Evolutionary conservation across 2,329 filamentous ascomycete genomes (phyloP), one percentile per base, ranked within the genome.

Genomic region (Westerdykella aurantiaca): DNA sequence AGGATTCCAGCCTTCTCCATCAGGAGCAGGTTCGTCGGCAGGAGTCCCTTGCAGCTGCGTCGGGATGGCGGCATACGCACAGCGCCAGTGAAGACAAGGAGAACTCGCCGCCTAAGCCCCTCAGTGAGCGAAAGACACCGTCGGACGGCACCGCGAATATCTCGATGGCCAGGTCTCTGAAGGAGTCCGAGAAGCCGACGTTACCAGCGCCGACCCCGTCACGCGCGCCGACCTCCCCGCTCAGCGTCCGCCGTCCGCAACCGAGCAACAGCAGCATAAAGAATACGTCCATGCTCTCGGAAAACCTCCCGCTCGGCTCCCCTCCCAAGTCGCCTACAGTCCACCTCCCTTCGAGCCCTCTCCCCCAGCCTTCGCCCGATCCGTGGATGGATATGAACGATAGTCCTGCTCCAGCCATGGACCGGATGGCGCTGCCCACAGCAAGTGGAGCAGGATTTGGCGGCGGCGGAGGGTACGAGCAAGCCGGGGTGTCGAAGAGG

Each of bases 371-470:
- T 10, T 66, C 64, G 1, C 58, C 62, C 5, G 44, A 67, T 43
- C 58, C 56, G 3, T 67, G 63, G 64, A 35, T 40, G 22, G 50
- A 55, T 5, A 45, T 59, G n/a, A 47, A 64, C 31, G 50, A 58
- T 16, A 64, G 56, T 37, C 57, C 58, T 6, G 53, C 60, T 42
- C 54, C 50, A 4, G 51, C 53, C 14, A 49, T 61, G 39, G 61
- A 67, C 42, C 58, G 54, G 40, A 59, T 65, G 56, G 61, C 62
- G 2, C 38, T 67, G 39, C 63, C 63, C 2, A 55, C 60, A 12
- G 55, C 57, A 12, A 56, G 48, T 10, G 63, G 56, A 6, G 56
- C 58, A 53, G 25, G 52, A 56, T 12, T 46, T 51, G 11, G 53
- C 51, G 11, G 53, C 51, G 16, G 43, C 49, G n/a, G 54, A 44